Evolutionary conservation across 2,329 filamentous ascomycete species (phyloP).

Genomic region (Colletotrichum gloeosporioides): DNA sequence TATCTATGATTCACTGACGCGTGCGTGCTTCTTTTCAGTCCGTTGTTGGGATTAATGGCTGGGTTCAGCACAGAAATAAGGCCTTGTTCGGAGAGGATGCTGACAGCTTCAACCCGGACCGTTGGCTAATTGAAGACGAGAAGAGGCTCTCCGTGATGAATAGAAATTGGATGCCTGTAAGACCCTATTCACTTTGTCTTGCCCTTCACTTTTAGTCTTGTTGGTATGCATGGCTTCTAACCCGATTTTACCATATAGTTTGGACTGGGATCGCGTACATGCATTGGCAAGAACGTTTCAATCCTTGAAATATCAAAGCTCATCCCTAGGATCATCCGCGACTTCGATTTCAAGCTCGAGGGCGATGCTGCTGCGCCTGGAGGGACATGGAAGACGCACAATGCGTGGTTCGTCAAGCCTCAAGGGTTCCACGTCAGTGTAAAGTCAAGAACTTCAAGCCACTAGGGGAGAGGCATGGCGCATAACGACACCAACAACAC

Average conservation of each 20-base stretch:
- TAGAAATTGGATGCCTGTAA: conserved; percentile 32
- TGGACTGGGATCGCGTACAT: conserved; percentile 45
- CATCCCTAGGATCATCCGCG: conserved; percentile 39
- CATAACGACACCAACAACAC: neutral
- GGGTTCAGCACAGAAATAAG: conserved; percentile 38
- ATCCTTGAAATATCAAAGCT: conserved; percentile 48
- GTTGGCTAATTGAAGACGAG: conserved; percentile 39
- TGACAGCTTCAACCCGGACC: conserved; percentile 41
- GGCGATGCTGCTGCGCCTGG: neutral
- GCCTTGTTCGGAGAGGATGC: conserved; percentile 37
- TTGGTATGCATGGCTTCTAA: accelerated
- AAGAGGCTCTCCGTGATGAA: conserved; percentile 31
- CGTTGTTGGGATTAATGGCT: conserved; percentile 39
- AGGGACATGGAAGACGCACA: conserved; percentile 36
- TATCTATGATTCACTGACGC: neutral
- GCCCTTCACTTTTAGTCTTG: neutral
- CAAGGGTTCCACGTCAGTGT: conserved; percentile 38
- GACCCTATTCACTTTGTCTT: neutral
- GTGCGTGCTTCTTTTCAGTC: conserved; percentile 16
- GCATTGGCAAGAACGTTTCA: conserved; percentile 49
- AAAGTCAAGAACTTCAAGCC: neutral
- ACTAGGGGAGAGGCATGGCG: neutral
- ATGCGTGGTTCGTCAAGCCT: conserved; percentile 49
- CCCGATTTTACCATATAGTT: conserved; percentile 32
- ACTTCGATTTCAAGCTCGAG: conserved; percentile 36